Evolutionary conservation across 2,329 filamentous ascomycete species (phyloP).

Genomic region (Hypoxylon sp.): DNA sequence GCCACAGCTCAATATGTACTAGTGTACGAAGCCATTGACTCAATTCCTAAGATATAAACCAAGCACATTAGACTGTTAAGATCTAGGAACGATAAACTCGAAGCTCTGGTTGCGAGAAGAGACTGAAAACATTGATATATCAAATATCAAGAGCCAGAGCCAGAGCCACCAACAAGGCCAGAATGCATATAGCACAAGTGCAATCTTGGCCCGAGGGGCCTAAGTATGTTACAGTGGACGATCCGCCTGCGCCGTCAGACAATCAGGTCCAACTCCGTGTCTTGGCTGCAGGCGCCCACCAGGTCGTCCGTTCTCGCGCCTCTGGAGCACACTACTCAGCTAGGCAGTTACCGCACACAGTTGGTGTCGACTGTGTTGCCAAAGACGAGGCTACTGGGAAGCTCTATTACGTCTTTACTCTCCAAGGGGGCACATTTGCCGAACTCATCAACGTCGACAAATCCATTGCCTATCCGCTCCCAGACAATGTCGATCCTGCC

Average conservation of each 20-base stretch:
- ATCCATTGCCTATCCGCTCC: slow-evolving; percentile 58
- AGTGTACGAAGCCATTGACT: slow-evolving; percentile 1
- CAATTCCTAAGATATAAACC: slow-evolving; percentile 10
- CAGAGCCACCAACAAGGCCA: not conserved
- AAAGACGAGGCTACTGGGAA: slow-evolving; percentile 60
- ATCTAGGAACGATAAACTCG: not conserved
- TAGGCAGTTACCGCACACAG: slow-evolving; percentile 64
- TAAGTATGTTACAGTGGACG: slow-evolving; percentile 53
- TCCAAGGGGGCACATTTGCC: slow-evolving; percentile 60
- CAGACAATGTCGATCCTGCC: slow-evolving; percentile 61
- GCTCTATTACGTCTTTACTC: slow-evolving; percentile 64
- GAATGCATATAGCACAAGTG: slow-evolving; percentile 52
- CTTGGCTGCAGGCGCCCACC: slow-evolving; percentile 66
- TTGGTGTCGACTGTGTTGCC: slow-evolving; percentile 69
- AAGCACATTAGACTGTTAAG: not conserved
- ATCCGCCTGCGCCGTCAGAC: slow-evolving; percentile 56
- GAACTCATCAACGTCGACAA: slow-evolving; percentile 64
- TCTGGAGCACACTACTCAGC: slow-evolving; percentile 69
- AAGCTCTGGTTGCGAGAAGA: not conserved
- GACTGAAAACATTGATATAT: not conserved
- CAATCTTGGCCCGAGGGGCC: slow-evolving; percentile 51
- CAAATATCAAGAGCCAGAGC: not conserved
- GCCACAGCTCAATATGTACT: slow-evolving; percentile 5
- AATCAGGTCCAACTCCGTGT: slow-evolving; percentile 65
- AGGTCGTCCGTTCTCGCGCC: slow-evolving; percentile 67